A percentile compares a stretch with the other conserved stretches of the same genome.
These are phyloP conservation scores for Aspergillus cavernicola DNA, from an alignment of 495 filamentous ascomycete species.

Conservation along the genomic window DNA sequence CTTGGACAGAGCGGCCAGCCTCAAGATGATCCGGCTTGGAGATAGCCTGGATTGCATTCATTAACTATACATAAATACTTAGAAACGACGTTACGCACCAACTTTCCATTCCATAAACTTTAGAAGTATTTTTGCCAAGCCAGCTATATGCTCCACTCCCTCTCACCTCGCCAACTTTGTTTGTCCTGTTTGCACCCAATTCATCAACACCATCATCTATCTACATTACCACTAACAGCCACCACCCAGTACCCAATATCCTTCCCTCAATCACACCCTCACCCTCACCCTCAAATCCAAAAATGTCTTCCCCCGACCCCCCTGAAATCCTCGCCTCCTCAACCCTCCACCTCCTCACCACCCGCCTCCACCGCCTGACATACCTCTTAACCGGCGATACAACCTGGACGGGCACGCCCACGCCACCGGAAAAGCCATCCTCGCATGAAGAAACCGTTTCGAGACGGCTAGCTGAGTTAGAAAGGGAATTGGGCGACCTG, in stretches of 20 bases:
- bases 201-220: too few relatives aligned
- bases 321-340: constrained; percentile 13
- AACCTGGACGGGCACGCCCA: constrained; percentile 40
- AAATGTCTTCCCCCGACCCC: constrained; percentile 20
- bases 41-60: background rate
- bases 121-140: background rate
- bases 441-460: constrained; percentile 42
- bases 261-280: constrained; percentile 24
- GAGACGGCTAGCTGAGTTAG: constrained; percentile 59
- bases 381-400: constrained; percentile 66
- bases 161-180: background rate
- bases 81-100: background rate
- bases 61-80: background rate
- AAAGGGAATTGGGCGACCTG: constrained; percentile 52
- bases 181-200: background rate
- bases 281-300: constrained; percentile 14
- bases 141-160: background rate
- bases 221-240: too few relatives aligned
- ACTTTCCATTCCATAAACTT: background rate
- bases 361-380: constrained; percentile 68
- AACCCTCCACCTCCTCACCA: constrained; percentile 73
- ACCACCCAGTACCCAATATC: too few relatives aligned
- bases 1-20: constrained; percentile 17
- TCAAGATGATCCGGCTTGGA: constrained; percentile 8
- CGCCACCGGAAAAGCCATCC: constrained; percentile 33